phyloP scores from a whole-genome alignment of 208 protist genomes.

The Sergeia podlipaevii region DNA sequence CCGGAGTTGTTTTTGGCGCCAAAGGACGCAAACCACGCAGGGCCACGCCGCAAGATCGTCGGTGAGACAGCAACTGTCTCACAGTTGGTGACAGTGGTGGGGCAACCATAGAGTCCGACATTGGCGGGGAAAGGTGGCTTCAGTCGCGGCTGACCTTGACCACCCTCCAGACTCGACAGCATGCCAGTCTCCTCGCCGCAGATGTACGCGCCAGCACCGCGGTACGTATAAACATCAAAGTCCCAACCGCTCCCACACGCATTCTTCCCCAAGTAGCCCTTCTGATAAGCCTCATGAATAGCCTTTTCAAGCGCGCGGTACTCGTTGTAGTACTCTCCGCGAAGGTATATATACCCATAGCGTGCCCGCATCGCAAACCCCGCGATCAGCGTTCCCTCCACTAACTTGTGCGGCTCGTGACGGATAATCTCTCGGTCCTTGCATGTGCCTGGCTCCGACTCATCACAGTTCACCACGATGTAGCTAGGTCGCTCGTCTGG shows the following conservation, averaged over 20 bases:
- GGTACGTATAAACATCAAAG: slow-evolving; percentile 98
- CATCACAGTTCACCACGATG: slow-evolving; percentile 99
- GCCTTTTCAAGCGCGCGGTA: slow-evolving; percentile 91
- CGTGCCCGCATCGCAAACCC: slow-evolving; percentile 96
- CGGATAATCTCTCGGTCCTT: slow-evolving; percentile 99
- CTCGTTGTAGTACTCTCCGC: slow-evolving; percentile 99
- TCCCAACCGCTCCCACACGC: slow-evolving; percentile 97
- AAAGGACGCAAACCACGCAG: slow-evolving; percentile 96
- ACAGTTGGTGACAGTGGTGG: slow-evolving; percentile 99
- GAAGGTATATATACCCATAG: slow-evolving; percentile 99
- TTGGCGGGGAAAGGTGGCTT: slow-evolving; percentile 99
- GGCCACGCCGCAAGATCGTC: slow-evolving; percentile 93
- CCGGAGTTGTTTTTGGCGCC: slow-evolving; percentile 97
- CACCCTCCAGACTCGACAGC: slow-evolving; percentile 97
- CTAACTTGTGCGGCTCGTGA: slow-evolving; percentile 98
- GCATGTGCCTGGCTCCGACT: slow-evolving; percentile 99
- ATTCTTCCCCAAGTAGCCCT: slow-evolving; percentile 97
- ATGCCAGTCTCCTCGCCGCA: slow-evolving; percentile 99
- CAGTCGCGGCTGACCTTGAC: slow-evolving; percentile 96
- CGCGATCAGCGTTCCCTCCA: slow-evolving; percentile 97
- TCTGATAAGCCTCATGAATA: slow-evolving; percentile 95
- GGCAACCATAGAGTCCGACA: slow-evolving; percentile 98
- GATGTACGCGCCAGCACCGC: slow-evolving; percentile 99
- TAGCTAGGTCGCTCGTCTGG: slow-evolving; percentile 94
- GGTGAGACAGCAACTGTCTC: slow-evolving; percentile 97